Evolutionary conservation across 2,329 filamentous ascomycete species (phyloP), one percentile per base, ranked within the genome.

Genomic region (Nemania diffusa): DNA sequence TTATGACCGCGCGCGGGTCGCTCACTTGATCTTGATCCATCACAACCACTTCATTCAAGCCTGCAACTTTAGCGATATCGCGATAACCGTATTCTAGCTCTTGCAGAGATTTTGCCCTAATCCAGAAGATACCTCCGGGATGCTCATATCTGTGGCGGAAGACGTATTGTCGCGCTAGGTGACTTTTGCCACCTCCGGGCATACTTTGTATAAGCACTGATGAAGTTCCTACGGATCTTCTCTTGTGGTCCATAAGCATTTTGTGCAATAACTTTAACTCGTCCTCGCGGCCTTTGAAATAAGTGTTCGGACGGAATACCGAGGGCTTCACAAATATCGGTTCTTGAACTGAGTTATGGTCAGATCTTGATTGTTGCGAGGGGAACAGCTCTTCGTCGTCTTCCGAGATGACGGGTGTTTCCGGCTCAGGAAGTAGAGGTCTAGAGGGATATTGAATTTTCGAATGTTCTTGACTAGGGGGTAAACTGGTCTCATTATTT

Each of bases 61-160:
- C 84, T 17, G 84, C 85, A 15, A 84, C 85, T 73, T 86, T 85
- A 1, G 88, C 89, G 68, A 92, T 90, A 56, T 89, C 86, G 86
- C 88, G 90, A 74, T 87, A 92, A 34, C 87, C 87, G 55, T 87
- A 85, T 59, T 85, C 85, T 37, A 88, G 81, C 57, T 90, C 88
- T 59, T 87, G 80, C 3, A 82, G 75, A 0, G 86, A 87, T 70
- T 88, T 90, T 8, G 88, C 87, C 56, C 88, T 84, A 17, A 92
- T 84, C 90, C 90, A 92, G 76, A 91, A 92, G 50, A 91, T 83
- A 1, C 90, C 90, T 1, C 89, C 89, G 0, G 86, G 84, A 71
- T 90, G 92, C 67, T 86, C 80, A 4, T 83, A 78, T 40, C 82
- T 85, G 72, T 91, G 85, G 4, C 81, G 77, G 72, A 88, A 91